These are phyloP conservation scores for Acacia acuminata DNA, from an alignment of 306 rosid genomes.

Conservation along the genomic window DNA sequence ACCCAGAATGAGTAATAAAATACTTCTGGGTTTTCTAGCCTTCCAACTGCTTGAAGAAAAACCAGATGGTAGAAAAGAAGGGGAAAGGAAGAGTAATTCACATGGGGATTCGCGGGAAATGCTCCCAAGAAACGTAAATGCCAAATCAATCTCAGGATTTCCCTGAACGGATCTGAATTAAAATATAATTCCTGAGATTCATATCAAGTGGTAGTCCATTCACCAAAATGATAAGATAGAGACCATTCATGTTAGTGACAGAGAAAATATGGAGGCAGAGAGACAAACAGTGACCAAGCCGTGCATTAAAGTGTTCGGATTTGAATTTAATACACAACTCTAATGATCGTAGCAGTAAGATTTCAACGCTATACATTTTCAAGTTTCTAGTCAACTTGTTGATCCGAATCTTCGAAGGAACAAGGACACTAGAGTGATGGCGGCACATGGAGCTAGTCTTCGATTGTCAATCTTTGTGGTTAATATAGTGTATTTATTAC, in stretches of 20 bases:
- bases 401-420: constrained; percentile 7
- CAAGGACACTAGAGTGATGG: background rate
- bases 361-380: constrained; percentile 31
- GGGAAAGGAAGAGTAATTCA: background rate
- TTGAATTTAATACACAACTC: constrained; percentile 24
- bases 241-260: background rate
- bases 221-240: background rate
- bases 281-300: background rate
- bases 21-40: constrained; percentile 25
- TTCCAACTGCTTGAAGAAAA: constrained; percentile 7
- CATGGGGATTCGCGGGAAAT: constrained; percentile 7
- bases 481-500: no score
- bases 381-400: constrained; percentile 24
- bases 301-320: constrained; percentile 7
- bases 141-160: background rate
- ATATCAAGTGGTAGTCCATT: constrained; percentile 1
- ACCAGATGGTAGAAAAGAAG: constrained; percentile 15
- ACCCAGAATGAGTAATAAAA: constrained; percentile 17
- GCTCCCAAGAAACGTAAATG: background rate
- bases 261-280: background rate
- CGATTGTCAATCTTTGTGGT: background rate
- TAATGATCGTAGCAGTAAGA: constrained; percentile 39
- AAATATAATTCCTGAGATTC: background rate
- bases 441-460: background rate
- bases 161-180: constrained; percentile 24